Evolutionary conservation across 768 basidiomycete genomes (phyloP).

Genomic region (Lactarius akahatsu): DNA sequence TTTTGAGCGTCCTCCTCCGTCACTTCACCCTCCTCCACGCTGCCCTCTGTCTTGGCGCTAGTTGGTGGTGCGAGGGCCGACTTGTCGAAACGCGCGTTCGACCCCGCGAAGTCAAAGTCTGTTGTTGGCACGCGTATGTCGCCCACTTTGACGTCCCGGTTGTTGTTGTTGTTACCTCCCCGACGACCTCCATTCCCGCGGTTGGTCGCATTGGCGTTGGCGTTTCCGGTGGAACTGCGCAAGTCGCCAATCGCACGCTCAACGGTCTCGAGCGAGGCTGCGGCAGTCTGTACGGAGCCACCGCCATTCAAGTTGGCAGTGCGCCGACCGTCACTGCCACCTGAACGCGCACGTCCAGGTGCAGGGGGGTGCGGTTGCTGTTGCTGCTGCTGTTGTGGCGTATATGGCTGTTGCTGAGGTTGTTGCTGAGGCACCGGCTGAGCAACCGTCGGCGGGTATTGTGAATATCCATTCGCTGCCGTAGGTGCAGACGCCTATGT

Average conservation of each 20-base stretch:
- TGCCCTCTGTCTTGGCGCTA: constrained; percentile 32
- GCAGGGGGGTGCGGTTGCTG: constrained; percentile 14
- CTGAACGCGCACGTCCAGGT: constrained; percentile 22
- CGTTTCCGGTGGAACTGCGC: constrained; percentile 38
- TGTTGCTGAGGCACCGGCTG: constrained; percentile 31
- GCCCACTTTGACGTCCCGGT: constrained; percentile 34
- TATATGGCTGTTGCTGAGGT: constrained; percentile 30
- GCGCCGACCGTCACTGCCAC: constrained; percentile 34
- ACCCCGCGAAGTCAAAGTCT: constrained; percentile 80
- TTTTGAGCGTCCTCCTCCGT: constrained; percentile 38
- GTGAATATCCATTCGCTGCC: constrained; percentile 31
- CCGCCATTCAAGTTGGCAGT: constrained; percentile 35
- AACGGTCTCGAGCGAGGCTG: constrained; percentile 72
- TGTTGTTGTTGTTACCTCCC: constrained; percentile 13
- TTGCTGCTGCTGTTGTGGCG: constrained; percentile 27
- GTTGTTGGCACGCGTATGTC: constrained; percentile 62
- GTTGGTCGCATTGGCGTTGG: constrained; percentile 32
- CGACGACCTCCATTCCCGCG: constrained; percentile 41
- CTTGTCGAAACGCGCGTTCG: constrained; percentile 83
- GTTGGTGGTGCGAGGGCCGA: constrained; percentile 43
- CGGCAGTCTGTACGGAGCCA: constrained; percentile 66
- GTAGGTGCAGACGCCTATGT: constrained; percentile 51
- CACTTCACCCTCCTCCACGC: constrained; percentile 38
- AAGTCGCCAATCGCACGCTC: constrained; percentile 56
- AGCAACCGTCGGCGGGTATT: constrained; percentile 30